Evolutionary conservation across 495 filamentous ascomycete genomes (phyloP).

Genomic region (Penicillium paxilli): DNA sequence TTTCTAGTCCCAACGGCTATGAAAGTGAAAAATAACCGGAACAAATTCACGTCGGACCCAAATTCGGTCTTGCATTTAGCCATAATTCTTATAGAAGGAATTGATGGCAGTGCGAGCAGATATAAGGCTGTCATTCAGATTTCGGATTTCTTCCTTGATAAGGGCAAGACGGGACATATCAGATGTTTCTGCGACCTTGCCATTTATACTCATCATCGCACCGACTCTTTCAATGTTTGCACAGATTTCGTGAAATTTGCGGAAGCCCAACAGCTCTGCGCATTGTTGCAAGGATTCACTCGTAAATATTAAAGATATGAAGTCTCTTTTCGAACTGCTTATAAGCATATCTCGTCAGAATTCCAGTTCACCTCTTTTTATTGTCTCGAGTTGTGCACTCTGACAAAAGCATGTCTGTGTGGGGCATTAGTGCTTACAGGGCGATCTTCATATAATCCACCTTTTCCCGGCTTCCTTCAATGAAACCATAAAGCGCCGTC

Average conservation of each 20-base stretch:
- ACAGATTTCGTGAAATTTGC: not conserved
- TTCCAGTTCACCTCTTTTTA: not conserved
- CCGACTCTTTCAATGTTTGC: not conserved
- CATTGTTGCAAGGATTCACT: not conserved
- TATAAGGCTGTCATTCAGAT: not conserved
- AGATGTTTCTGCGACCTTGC: not conserved
- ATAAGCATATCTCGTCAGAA: not conserved
- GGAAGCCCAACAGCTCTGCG: not conserved
- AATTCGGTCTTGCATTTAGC: not conserved
- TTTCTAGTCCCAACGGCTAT: not conserved
- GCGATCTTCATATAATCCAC: not conserved
- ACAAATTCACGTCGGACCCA: not conserved
- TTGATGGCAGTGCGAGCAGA: not conserved
- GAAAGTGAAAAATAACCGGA: not conserved
- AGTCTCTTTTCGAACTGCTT: not conserved
- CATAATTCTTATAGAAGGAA: not conserved
- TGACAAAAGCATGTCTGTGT: not conserved
- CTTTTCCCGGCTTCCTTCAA: not conserved
- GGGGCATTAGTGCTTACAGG: not conserved
- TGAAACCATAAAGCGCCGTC: not conserved
- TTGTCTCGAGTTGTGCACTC: not conserved
- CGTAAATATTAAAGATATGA: not conserved
- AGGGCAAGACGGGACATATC: not conserved
- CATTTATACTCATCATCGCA: not conserved
- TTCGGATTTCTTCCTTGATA: not conserved